Conservation (phyloP, 176 grass and related monocot species). For the Avena atlantica region DNA sequence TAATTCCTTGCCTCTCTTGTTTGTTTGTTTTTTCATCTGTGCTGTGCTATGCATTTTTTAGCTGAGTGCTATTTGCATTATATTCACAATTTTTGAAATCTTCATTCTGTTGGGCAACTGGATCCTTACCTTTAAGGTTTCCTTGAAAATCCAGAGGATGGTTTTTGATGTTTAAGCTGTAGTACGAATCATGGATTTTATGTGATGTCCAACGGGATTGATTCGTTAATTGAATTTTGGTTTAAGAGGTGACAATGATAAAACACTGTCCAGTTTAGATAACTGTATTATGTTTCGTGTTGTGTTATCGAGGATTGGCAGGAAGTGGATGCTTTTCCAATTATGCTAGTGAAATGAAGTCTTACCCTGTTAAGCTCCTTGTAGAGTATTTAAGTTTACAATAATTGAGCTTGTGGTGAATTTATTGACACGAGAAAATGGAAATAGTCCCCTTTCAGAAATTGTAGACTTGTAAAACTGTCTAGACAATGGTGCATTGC, state of each 20-base stretch:
- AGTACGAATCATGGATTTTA: background rate
- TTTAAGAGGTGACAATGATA: conserved; percentile 10
- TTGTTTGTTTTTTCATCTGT: background rate
- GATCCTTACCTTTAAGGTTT: background rate
- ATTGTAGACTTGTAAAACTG: background rate
- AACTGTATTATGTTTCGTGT: background rate
- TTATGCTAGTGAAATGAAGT: conserved; percentile 16
- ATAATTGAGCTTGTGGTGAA: background rate
- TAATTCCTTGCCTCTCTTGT: background rate
- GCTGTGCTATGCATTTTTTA: background rate
- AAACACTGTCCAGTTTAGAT: conserved; percentile 4
- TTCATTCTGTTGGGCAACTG: background rate
- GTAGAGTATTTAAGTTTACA: background rate
- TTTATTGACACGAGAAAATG: conserved; percentile 3
- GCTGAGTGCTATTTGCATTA: conserved; percentile 3
- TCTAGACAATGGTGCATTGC: background rate
- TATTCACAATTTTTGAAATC: background rate
- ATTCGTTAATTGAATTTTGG: conserved; percentile 28
- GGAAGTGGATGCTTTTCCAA: conserved; percentile 17
- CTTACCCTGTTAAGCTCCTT: conserved; percentile 28
- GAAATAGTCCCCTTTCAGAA: background rate
- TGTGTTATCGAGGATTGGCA: conserved; percentile 1
- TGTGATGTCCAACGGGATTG: background rate
- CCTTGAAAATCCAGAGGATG: background rate
- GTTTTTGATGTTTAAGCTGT: conserved; percentile 17